Conservation (phyloP, 2,329 filamentous ascomycete genomes). For the Dothideomycetidae sp. region DNA sequence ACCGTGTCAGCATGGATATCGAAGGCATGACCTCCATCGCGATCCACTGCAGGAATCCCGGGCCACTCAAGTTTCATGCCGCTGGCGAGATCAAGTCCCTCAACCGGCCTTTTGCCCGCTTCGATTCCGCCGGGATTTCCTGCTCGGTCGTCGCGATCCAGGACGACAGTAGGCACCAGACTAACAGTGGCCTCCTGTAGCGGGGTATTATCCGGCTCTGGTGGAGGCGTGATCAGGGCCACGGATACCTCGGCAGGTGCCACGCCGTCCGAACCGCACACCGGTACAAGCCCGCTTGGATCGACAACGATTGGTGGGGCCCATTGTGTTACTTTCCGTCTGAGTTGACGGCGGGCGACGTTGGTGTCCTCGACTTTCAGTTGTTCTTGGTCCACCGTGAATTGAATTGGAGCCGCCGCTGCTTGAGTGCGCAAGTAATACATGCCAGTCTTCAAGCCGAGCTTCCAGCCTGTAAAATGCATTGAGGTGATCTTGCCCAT, state of each 20-base stretch:
- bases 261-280: constrained; percentile 40
- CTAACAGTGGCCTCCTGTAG: constrained; percentile 43
- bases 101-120: constrained; percentile 36
- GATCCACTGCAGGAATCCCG: constrained; percentile 60
- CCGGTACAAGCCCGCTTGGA: constrained; percentile 44
- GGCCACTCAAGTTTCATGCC: constrained; percentile 39
- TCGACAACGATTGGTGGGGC: constrained; percentile 26
- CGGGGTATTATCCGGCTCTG: constrained; percentile 33
- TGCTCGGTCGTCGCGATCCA: constrained; percentile 63
- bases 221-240: constrained; percentile 52
- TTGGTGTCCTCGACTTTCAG: constrained; percentile 77
- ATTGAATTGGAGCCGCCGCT: constrained; percentile 91
- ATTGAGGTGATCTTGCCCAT: constrained; percentile 99
- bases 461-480: constrained; percentile 99
- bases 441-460: constrained; percentile 99
- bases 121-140: constrained; percentile 65
- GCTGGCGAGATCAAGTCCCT: constrained; percentile 49
- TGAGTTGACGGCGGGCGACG: constrained; percentile 49
- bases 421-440: constrained; percentile 99
- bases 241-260: constrained; percentile 51
- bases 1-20: constrained; percentile 95
- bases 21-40: constrained; percentile 59
- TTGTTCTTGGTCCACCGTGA: constrained; percentile 94
- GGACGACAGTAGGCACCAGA: constrained; percentile 61
- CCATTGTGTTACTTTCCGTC: constrained; percentile 51